These are phyloP conservation scores for Fusarium neocosmosporiellum DNA, from an alignment of 2,329 filamentous ascomycete species.

Conservation along the genomic window DNA sequence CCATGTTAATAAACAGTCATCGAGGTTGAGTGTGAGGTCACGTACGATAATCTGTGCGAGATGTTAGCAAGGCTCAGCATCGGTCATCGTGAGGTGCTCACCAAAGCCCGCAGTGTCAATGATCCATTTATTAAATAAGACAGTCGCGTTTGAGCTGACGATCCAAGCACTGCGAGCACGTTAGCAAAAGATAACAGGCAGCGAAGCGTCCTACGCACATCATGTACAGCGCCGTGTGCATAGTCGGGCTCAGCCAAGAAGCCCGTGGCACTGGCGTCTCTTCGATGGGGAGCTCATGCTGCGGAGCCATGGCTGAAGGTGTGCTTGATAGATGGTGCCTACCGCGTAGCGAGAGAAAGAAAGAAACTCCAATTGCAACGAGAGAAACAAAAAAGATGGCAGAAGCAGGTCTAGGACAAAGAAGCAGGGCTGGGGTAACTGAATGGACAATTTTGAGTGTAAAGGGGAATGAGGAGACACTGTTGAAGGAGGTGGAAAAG, in stretches of 20 bases:
- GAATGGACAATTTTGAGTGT: not conserved
- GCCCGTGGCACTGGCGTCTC: not conserved
- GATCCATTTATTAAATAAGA: conserved; percentile 19
- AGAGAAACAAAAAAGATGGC: not conserved
- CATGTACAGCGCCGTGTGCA: conserved; percentile 10
- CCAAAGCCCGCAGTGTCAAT: conserved; percentile 20
- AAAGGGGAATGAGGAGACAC: not conserved
- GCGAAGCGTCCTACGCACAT: not conserved
- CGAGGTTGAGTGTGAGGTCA: rapidly evolving
- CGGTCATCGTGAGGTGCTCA: not conserved
- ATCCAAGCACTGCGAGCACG: conserved; percentile 7
- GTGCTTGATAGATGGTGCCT: not conserved
- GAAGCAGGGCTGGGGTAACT: not conserved
- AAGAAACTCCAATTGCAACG: not conserved
- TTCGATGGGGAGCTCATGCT: not conserved
- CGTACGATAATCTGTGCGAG: conserved; percentile 10
- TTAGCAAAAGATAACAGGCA: not conserved
- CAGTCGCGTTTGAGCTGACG: conserved; percentile 7
- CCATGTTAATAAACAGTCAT: not conserved
- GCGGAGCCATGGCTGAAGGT: not conserved
- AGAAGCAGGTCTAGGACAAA: not conserved
- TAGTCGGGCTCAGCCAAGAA: not conserved
- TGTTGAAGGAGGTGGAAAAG: not conserved
- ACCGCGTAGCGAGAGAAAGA: not conserved
- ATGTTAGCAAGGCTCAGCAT: not conserved